Base-by-base conservation (phyloP, 306 rosid species). In the Cucumis melo region DNA sequence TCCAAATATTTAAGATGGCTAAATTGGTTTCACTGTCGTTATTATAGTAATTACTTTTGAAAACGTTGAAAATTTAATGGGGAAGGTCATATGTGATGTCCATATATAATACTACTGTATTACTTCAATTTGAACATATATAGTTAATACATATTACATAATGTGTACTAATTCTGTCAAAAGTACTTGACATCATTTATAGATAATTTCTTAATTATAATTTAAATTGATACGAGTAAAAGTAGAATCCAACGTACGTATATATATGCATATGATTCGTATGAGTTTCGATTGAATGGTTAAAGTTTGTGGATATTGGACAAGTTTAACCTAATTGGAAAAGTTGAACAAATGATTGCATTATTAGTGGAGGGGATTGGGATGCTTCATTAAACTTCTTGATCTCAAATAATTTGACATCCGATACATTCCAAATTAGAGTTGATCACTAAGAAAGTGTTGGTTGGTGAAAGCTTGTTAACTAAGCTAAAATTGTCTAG, bases 401-500 rank as follows among this genome's bases (percentile, higher is more conserved):
- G 67, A 61, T 11, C 66, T 27, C 29, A 27, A 27, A 27, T 27
- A 27, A 27, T 58, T 2, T 58, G 32, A 58, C 6, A 61, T 14
- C 13, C 42, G 6, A 62, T 11, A 62, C 42, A 3, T 32, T 63
- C 70, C 70, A 63, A 63, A 63, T 63, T 63, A 63, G 46, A 63
- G 23, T 63, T 63, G 70, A 63, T 44, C 8, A 38, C 36, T 63
- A 29, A 15, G 70, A 2, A 46, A 2, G 44, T 34, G 23, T 63
- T 29, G 14, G 67, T 63, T 32, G 70, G 51, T 19, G 73, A 65
- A 65, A 65, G 73, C 73, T 65, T 65, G 51, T 65, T 65, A 65
- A 65, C 73, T 39, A 65, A 65, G 73, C 73, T 65, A 8, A 65
- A 65, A 65, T 65, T 16, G 73, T 65, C 51, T 65, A 38, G 51